Base-by-base conservation (phyloP, 192 early-diverging fungal species). In the Obelidium mucronatum region DNA sequence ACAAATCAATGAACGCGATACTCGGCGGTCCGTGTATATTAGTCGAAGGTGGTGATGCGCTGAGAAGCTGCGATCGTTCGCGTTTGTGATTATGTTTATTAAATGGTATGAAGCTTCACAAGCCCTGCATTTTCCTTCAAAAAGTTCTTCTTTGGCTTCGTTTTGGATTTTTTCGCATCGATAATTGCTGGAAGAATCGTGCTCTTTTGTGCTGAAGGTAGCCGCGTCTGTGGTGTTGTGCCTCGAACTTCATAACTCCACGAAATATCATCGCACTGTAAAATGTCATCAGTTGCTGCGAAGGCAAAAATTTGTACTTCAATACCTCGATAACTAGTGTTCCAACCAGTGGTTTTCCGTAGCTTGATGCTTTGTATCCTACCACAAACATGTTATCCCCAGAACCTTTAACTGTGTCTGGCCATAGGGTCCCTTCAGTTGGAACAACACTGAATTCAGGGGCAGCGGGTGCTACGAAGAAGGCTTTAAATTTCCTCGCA, bases 1-100 rank as follows among this genome's bases (percentile, higher is more conserved):
- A 53, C 19, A 5, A 48, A 8, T 70, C 74, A 5, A 40, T 92
- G 44, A 82, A 87, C 44, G 72, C 92, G 5, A 83, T 94, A 72
- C 56, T 78, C 22, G 89, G 89, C 34, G 92, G 92, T 3, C 90
- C 91, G 4, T 93, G 92, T 68, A 82, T 94, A 31, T 80, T 94
- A 2, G 89, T 91, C 1, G 40, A 36, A 5, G 85, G 85, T 1
- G 75, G 73, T 33, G 70, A 67, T 26, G 78, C 75, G 2, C 8
- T 75, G 72, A 48, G 33, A n/a, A 63, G 65, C 33, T 24, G 55
- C n/a, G n/a, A 8, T 40, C 63, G 26, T 5, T 37, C 61, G 13
- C 37, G 35, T 64, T 64, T 64, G 31, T 64, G 17, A 33, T 19
- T 26, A 19, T 35, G 17, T n/a, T n/a, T n/a, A n/a, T 24, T 59